Evolutionary conservation across 2,329 filamentous ascomycete species (phyloP), one percentile per base, ranked within the genome.

Genomic region (Sphaceloma murrayae): DNA sequence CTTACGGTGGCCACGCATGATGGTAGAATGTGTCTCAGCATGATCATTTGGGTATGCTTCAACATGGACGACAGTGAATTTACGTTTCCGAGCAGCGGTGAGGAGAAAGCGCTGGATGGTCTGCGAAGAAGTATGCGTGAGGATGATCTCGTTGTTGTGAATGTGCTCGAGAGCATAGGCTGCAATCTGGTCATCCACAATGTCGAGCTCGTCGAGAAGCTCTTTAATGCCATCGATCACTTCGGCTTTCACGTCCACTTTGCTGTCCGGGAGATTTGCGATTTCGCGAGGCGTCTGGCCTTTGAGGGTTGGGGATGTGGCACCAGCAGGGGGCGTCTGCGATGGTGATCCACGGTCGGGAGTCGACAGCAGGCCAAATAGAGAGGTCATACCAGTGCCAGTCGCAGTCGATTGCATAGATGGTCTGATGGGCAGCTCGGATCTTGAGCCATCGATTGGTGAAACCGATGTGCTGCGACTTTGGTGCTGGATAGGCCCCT

Each of bases 201-300:
- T 83, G 52, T 83, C 82, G 46, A 98, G 80, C 65, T 98, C 91
- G 58, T 98, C 91, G 62, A 94, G 84, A 48, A 98, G 87, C 62
- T 98, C 91, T 56, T 86, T 80, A 56, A 98, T 95, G 31, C 88
- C 91, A 55, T 91, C 85, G 52, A 95, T 80, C 18, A 96, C 82
- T 63, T 96, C 91, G 10, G 85, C 85, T 49, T 87, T 83, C 47
- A 96, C 70, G 50, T 93, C 82, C 48, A 83, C 55, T 55, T 62
- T 51, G 56, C 61, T 22, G 21, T 52, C 47, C 27, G 56, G 64
- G 45, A 55, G 55, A 30, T 58, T 57, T 48, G 54, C 57, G 51
- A 32, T 47, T 52, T 18, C 60, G 61, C 26, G 61, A 56, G 50
- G 62, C 56, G 60, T 54, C 50, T 50, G 40, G 51, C 29, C 66